These are phyloP conservation scores for Ascochyta fabae DNA, from an alignment of 2,329 filamentous ascomycete species.

Conservation along the genomic window DNA sequence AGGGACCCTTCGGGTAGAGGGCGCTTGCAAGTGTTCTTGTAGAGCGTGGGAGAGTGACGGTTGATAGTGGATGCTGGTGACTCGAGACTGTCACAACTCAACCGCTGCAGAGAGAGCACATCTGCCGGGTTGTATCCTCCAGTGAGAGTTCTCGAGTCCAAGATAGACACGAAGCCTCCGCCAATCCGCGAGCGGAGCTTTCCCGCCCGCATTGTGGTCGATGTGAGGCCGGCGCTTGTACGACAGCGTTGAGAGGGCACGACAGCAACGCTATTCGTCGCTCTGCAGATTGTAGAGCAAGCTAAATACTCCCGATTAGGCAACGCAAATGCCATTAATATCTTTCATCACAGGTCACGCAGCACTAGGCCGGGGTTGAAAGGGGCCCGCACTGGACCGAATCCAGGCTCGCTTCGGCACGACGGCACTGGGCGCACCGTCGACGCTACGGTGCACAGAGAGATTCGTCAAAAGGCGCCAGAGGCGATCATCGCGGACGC, in stretches of 20 bases:
- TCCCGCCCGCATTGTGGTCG: constrained; percentile 38
- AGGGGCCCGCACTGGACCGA: constrained; percentile 19
- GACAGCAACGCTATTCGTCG: constrained; percentile 40
- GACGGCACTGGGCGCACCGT: constrained; percentile 19
- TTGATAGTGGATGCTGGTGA: constrained; percentile 42
- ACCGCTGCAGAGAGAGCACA: constrained; percentile 45
- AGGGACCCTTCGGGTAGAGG: constrained; percentile 50
- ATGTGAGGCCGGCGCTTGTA: constrained; percentile 44
- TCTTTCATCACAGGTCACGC: constrained; percentile 21
- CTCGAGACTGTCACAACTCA: constrained; percentile 39
- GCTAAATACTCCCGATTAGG: constrained; percentile 38
- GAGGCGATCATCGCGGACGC: constrained; percentile 37
- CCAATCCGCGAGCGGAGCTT: constrained; percentile 40
- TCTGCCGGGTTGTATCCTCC: constrained; percentile 33
- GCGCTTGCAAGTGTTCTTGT: constrained; percentile 54
- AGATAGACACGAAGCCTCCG: constrained; percentile 26
- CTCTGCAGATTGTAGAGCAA: constrained; percentile 16
- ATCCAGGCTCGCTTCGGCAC: constrained; percentile 34
- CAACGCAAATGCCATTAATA: constrained; percentile 44
- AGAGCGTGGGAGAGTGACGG: constrained; percentile 42
- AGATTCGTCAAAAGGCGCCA: constrained; percentile 25
- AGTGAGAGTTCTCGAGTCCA: constrained; percentile 35
- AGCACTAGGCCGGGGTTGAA: constrained; percentile 8
- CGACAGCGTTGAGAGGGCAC: constrained; percentile 36
- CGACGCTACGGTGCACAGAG: constrained; percentile 17